Evolutionary conservation across 2,329 filamentous ascomycete genomes (phyloP), one percentile per base, ranked within the genome.

Genomic region (Venturia oleaginea): DNA sequence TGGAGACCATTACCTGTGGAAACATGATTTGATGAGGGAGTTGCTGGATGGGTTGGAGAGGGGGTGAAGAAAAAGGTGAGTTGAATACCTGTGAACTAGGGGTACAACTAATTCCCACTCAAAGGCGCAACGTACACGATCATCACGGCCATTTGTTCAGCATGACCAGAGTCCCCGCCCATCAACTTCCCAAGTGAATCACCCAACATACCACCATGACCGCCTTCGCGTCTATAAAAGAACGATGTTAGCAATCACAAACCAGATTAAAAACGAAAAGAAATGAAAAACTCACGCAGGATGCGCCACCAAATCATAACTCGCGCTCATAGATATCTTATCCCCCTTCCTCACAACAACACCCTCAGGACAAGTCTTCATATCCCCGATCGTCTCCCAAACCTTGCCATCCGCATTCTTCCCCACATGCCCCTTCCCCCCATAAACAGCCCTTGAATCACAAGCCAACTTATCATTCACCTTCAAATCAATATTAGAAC

Each of bases 321-420:
- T 64, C 3, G 63, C 63, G 3, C 19, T 48, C 32, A 64, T 34
- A 2, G 38, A 30, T 22, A 64, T 61, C 38, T 62, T 61, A 30
- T 64, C 63, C n/a, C 63, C 63, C 37, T 60, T 54, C 63, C 62
- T 64, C 4, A 64, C 63, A 3, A 54, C 24, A 15, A 64, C 55
- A n/a, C 27, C 37, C 10, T 62, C 55, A 2, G 54, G 38, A 40
- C 63, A 64, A 10, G 38, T 61, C 34, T 30, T 43, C 54, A 64
- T 64, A 37, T 42, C 40, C 4, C 54, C 42, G 38, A 64, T 64
- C 13, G 63, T 64, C 17, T 61, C 24, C 63, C 63, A 61, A 0
- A 15, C 27, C 19, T 64, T 64, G 5, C 54, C 57, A 38, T 61
- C 63, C 2, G 22, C 4, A 17, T 19, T 61, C 59, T 48, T 55